These are phyloP conservation scores for Monascus purpureus DNA, from an alignment of 495 filamentous ascomycete genomes.

Conservation along the genomic window DNA sequence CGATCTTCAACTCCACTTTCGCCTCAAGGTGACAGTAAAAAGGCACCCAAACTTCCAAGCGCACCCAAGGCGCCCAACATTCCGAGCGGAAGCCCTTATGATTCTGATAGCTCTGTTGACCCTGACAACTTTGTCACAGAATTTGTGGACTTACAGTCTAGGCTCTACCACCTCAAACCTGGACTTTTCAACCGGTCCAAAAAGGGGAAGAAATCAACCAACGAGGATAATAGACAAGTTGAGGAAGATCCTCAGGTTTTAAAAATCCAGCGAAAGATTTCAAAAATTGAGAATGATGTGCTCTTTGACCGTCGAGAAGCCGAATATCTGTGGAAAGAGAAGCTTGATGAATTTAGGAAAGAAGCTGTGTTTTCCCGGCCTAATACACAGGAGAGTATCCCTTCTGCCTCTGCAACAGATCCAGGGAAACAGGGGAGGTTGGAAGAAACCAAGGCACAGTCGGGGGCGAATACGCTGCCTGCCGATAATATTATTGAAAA, in stretches of 20 bases:
- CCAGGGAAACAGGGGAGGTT: conserved; percentile 12
- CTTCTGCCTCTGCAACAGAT: conserved; percentile 4
- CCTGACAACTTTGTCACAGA: conserved; percentile 63
- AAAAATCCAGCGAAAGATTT: conserved; percentile 55
- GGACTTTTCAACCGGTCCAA: conserved; percentile 34
- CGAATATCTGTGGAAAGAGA: conserved; percentile 56
- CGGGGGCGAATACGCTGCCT: conserved; percentile 35
- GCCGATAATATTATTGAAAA: conserved; percentile 33
- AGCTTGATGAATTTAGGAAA: conserved; percentile 51
- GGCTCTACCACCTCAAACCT: conserved; percentile 60
- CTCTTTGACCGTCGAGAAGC: conserved; percentile 72
- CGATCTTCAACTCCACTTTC: conserved; percentile 17
- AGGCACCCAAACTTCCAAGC: conserved; percentile 14
- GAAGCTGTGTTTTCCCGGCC: conserved; percentile 29
- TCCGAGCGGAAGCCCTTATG: conserved; percentile 14
- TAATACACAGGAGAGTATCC: conserved; percentile 13
- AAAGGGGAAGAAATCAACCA: conserved; percentile 27
- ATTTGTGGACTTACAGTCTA: conserved; percentile 57
- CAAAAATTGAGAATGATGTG: conserved; percentile 67
- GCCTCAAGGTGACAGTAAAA: conserved; percentile 9
- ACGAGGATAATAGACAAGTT: conserved; percentile 10
- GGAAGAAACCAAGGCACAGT: conserved; percentile 36
- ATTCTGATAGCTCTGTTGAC: conserved; percentile 42
- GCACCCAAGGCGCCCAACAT: conserved; percentile 13
- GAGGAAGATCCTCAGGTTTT: conserved; percentile 35